phyloP scores from a whole-genome alignment of 192 early-diverging fungal species.

The Anaeromyces robustus region DNA sequence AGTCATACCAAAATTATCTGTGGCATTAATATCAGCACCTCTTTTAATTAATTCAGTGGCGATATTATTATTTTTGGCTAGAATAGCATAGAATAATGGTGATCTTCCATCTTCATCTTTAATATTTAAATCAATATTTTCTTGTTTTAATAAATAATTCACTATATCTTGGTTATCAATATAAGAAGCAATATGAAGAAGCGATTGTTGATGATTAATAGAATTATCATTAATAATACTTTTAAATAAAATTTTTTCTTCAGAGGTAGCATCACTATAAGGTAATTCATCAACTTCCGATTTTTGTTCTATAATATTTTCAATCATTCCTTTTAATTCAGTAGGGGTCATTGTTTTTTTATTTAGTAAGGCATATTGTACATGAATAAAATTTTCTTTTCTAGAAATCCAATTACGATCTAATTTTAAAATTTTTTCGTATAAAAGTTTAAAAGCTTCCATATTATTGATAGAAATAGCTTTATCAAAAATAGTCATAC shows the following conservation, averaged over 20 bases:
- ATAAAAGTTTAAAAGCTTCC: not conserved
- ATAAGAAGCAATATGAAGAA: not conserved
- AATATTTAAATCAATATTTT: not conserved
- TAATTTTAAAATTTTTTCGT: not conserved
- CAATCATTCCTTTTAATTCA: not conserved
- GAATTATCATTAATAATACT: not conserved
- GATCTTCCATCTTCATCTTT: not conserved
- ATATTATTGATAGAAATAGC: not conserved
- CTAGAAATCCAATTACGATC: not conserved
- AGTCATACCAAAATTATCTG: not conserved
- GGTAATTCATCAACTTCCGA: not conserved
- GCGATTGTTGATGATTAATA: not conserved
- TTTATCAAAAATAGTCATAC: not conserved
- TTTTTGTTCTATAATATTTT: not conserved
- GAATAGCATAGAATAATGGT: not conserved
- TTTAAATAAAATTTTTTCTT: not conserved
- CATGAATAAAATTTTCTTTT: not conserved
- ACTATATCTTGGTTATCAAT: not conserved
- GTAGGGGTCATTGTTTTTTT: not conserved
- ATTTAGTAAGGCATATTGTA: not conserved
- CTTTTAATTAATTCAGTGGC: not conserved
- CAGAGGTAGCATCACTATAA: not conserved
- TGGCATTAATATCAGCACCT: not conserved
- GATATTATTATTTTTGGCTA: not conserved
- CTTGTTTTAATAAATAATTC: not conserved